Evolutionary conservation across 2,329 filamentous ascomycete genomes (phyloP).

Genomic region (Chrysosphaeria jannelii): DNA sequence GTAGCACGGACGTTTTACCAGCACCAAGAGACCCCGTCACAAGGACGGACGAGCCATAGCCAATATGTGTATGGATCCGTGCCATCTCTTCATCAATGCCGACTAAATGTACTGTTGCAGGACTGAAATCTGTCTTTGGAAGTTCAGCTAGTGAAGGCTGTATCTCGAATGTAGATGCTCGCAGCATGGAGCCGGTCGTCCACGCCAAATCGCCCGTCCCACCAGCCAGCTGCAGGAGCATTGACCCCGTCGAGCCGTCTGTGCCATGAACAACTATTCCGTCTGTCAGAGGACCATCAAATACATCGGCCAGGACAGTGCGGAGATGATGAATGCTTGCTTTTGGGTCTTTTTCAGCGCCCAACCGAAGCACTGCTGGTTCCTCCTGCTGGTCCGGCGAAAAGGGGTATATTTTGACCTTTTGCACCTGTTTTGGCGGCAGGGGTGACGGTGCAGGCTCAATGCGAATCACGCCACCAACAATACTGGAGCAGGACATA

Average conservation of each 20-base stretch:
- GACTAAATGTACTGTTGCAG: no score
- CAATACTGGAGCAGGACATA: conserved; percentile 39
- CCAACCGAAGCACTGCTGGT: conserved; percentile 42
- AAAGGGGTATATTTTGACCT: conserved; percentile 61
- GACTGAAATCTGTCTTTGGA: conserved; percentile 21
- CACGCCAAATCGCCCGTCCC: conserved; percentile 68
- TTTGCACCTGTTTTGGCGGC: conserved; percentile 16
- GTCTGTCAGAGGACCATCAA: conserved; percentile 69
- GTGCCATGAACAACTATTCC: no score
- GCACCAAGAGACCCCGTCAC: conserved; percentile 70
- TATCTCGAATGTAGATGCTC: conserved; percentile 42
- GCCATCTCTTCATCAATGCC: conserved; percentile 55
- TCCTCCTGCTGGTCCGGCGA: no score
- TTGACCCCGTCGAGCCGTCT: no score
- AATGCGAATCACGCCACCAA: conserved; percentile 65
- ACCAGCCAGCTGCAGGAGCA: conserved; percentile 39
- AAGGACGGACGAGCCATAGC: conserved; percentile 66
- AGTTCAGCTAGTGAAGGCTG: conserved; percentile 50
- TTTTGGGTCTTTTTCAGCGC: conserved; percentile 34
- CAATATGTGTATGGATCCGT: conserved; percentile 44
- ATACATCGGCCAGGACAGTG: no score
- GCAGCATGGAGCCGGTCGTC: conserved; percentile 42
- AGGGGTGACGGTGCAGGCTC: conserved; percentile 51
- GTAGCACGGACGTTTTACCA: conserved; percentile 61
- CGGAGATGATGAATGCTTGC: no score